Evolutionary conservation across 2,329 filamentous ascomycete species (phyloP), one percentile per base, ranked within the genome.

Genomic region (Curvularia spicifera): DNA sequence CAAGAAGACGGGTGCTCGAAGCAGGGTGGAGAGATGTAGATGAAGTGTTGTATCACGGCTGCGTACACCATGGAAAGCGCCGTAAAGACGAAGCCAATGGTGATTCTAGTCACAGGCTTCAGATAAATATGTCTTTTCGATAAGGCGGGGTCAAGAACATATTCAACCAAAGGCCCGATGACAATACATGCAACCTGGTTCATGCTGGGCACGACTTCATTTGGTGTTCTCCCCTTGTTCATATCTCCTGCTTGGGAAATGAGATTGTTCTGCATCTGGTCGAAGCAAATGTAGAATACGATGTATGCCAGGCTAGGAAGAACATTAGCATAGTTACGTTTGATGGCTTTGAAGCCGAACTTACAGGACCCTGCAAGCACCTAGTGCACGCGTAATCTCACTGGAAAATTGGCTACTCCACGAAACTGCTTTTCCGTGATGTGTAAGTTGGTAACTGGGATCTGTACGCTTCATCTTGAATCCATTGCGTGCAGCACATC

Each of bases 221-320:
- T 78, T 0, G 76, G 75, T 5, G 71, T 65, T 22, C 57, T 63
- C 10, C 67, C 53, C 0, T 67, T 69, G n/a, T 71, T 56, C 75
- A 78, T 78, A 47, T 74, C 65, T 3, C 68, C 70, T 4, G 75
- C 71, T 61, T 77, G 76, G 4, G 76, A 76, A 9, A 77, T 71
- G 4, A 78, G 56, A 42, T 78, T 77, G 60, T 75, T 77, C 55
- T 72, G 70, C 73, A 77, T 77, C 51, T 78, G 76, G 50, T 78
- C 76, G 39, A 73, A 76, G 61, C 71, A 77, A 20, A 76, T 61
- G 55, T 73, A 77, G 58, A 75, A 78, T 7, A 74, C 51, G 9
- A 74, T 56, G 51, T 76, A 76, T 7, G 68, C 73, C 6, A 76
- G 46, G n/a, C 57, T 59, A 13, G 9, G 1, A 15, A 9, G 15